A percentile compares a stretch with the other conserved stretches of the same genome.
phyloP scores from a whole-genome alignment of 2,329 filamentous ascomycete genomes.

The Stagonosporopsis tanaceti region DNA sequence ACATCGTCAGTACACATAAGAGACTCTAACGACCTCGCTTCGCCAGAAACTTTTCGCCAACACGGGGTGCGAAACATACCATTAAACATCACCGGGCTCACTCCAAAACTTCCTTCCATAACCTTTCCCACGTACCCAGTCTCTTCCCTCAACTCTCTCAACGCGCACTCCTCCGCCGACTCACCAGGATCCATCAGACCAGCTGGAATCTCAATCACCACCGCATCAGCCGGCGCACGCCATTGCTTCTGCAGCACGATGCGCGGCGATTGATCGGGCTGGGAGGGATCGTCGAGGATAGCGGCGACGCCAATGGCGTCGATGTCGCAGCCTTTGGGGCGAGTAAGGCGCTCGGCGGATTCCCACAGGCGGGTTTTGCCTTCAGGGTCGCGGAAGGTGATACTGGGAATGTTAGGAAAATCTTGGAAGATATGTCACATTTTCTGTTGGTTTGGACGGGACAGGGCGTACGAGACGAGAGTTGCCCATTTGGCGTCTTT shows the following conservation, averaged over 20 bases:
- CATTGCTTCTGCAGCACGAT: constrained; percentile 61
- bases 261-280: constrained; percentile 40
- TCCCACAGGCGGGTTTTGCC: constrained; percentile 72
- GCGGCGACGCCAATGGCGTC: constrained; percentile 79
- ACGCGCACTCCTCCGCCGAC: constrained; percentile 63
- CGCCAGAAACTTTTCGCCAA: background rate
- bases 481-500: constrained; percentile 53
- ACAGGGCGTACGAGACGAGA: constrained; percentile 24
- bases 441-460: background rate
- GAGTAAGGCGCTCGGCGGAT: constrained; percentile 73
- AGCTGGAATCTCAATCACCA: constrained; percentile 70
- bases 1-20: background rate
- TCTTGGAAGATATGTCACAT: background rate
- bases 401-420: constrained; percentile 33
- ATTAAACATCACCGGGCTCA: constrained; percentile 54
- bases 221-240: constrained; percentile 66
- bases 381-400: constrained; percentile 69
- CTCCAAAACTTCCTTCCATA: constrained; percentile 43
- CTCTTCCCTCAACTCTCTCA: constrained; percentile 70
- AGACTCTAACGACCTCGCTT: background rate
- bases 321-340: constrained; percentile 67
- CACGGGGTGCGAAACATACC: constrained; percentile 38
- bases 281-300: constrained; percentile 59
- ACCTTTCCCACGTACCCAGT: constrained; percentile 67
- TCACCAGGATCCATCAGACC: constrained; percentile 69